These are phyloP conservation scores for Trichoderma sp. DNA, from an alignment of 2,329 filamentous ascomycete genomes.

Conservation along the genomic window DNA sequence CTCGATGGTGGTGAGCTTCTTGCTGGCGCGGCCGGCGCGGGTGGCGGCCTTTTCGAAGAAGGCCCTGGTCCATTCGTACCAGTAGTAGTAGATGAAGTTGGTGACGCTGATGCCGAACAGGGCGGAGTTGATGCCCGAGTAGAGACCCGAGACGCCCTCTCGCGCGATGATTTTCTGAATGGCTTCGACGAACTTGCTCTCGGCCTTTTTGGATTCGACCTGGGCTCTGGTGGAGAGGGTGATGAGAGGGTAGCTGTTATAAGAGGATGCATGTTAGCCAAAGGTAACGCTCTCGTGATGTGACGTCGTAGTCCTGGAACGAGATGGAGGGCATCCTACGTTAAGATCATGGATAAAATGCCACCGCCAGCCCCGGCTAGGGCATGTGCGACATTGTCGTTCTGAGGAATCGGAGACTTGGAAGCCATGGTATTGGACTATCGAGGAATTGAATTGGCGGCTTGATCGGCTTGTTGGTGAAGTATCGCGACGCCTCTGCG, in stretches of 20 bases:
- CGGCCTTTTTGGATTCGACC: conserved; percentile 91
- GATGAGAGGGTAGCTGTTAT: conserved; percentile 86
- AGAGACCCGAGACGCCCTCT: conserved; percentile 85
- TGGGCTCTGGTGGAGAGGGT: conserved; percentile 96
- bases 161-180: conserved; percentile 84
- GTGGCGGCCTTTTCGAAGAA: conserved; percentile 79
- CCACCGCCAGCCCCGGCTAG: conserved; percentile 90
- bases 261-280: not conserved
- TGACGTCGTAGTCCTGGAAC: not conserved
- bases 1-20: conserved; percentile 86
- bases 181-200: conserved; percentile 79
- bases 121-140: conserved; percentile 88
- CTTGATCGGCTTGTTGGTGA: not conserved
- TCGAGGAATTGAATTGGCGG: not conserved
- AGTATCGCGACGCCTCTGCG: not conserved
- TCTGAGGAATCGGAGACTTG: conserved; percentile 72
- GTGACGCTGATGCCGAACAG: conserved; percentile 97
- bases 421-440: conserved; percentile 34
- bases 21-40: conserved; percentile 68
- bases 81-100: conserved; percentile 99
- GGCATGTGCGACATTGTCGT: conserved; percentile 95
- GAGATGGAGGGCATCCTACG: conserved; percentile 51
- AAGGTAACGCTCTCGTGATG: not conserved
- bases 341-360: conserved; percentile 91
- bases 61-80: conserved; percentile 95